Conservation (phyloP, 1,284 basidiomycete genomes). For the Ceratobasidium sp. region DNA sequence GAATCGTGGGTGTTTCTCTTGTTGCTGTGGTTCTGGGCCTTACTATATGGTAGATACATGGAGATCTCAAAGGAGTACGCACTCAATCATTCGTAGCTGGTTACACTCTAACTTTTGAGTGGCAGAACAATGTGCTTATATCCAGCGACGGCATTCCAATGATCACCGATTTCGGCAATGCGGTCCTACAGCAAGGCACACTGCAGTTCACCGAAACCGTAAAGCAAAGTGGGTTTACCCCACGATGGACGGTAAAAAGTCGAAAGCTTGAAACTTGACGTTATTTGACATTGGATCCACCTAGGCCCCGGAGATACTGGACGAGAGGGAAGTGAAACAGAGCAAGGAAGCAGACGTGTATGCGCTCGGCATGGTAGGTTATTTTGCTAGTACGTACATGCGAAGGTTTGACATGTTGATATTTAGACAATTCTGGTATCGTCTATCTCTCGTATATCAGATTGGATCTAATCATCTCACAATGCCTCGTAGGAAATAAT, state of each 20-base stretch:
- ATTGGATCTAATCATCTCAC: neutral
- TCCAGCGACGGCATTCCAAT: neutral
- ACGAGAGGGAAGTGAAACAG: neutral
- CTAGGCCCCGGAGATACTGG: constrained; percentile 8
- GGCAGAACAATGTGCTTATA: constrained; percentile 4
- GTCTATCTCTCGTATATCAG: neutral
- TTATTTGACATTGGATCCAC: neutral
- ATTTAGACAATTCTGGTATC: neutral
- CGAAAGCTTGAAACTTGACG: too few species aligned
- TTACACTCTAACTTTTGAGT: neutral
- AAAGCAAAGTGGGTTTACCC: neutral
- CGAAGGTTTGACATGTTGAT: neutral
- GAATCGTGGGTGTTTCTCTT: constrained; percentile 2
- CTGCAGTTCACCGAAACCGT: too few species aligned
- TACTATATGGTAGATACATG: neutral
- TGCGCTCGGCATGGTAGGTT: too few species aligned
- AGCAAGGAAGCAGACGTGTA: neutral
- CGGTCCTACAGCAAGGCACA: too few species aligned
- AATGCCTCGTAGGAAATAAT: neutral
- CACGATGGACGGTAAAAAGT: neutral
- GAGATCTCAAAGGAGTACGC: constrained; percentile 3
- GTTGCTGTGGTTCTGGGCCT: neutral
- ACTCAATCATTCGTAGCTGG: too few species aligned
- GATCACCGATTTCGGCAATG: too few species aligned
- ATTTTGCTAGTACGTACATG: neutral